A percentile compares a stretch with the other conserved stretches of the same genome.
These are phyloP conservation scores for Auriculariales sp. DNA, from an alignment of 768 basidiomycete genomes.

Conservation along the genomic window DNA sequence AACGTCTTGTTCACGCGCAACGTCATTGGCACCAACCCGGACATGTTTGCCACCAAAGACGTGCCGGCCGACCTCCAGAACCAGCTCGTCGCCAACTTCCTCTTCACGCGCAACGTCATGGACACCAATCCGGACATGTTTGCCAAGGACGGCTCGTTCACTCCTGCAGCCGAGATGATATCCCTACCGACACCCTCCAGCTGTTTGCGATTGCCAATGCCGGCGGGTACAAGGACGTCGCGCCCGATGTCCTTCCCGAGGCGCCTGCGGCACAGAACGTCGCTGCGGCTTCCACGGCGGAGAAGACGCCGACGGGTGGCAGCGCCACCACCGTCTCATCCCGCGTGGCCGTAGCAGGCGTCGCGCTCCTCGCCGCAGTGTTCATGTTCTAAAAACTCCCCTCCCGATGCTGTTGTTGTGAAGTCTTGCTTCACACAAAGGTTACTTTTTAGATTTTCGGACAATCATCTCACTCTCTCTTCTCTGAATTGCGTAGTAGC, in stretches of 20 bases:
- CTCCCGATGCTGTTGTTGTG: no score
- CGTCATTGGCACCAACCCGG: constrained; percentile 1
- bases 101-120: constrained; percentile 4
- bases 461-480: no score
- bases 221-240: neutral
- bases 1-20: constrained; percentile 2
- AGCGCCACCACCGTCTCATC: constrained; percentile 35
- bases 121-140: constrained; percentile 4
- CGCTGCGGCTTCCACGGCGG: constrained; percentile 5
- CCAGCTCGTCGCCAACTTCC: constrained; percentile 3
- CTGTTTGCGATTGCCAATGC: neutral
- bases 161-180: neutral
- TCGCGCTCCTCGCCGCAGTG: constrained; percentile 31
- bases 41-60: constrained; percentile 1
- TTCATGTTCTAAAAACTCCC: constrained; percentile 32
- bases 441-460: no score
- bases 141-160: neutral
- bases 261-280: neutral
- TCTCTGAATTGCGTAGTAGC: no score
- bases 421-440: no score
- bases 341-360: constrained; percentile 31
- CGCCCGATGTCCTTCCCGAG: no score
- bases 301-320: constrained; percentile 21
- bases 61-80: constrained; percentile 18
- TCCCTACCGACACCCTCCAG: constrained; percentile 2